A percentile compares a stretch with the other conserved stretches of the same genome.
These are phyloP conservation scores for Saccharomyces hybrid DNA, from an alignment of 1,139 yeast species.

Conservation along the genomic window DNA sequence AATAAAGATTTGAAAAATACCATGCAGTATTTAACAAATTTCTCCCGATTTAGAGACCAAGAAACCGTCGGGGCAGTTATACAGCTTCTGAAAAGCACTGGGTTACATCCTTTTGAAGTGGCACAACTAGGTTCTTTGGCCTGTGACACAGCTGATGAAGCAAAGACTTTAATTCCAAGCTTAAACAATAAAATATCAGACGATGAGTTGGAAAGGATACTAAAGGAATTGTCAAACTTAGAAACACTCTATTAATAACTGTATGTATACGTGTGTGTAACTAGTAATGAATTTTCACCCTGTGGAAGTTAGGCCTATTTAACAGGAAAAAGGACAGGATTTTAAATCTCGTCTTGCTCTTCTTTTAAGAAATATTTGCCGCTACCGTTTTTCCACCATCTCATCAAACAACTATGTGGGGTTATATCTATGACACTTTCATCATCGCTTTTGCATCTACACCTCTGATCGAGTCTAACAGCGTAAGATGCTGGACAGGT, in stretches of 20 bases:
- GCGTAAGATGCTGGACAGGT: conserved; percentile 63
- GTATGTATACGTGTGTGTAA: not conserved
- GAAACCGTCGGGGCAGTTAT: conserved; percentile 94
- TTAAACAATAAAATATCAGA: conserved; percentile 73
- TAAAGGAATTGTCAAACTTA: conserved; percentile 75
- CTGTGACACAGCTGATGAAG: conserved; percentile 97
- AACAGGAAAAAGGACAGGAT: not conserved
- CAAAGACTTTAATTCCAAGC: conserved; percentile 88
- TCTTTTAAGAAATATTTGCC: conserved; percentile 23
- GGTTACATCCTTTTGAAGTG: conserved; percentile 88
- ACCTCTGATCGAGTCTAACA: conserved; percentile 47
- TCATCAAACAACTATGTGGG: conserved; percentile 60
- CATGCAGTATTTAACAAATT: conserved; percentile 74
- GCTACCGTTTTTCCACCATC: conserved; percentile 75
- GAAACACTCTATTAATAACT: conserved; percentile 38
- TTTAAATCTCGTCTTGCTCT: not conserved
- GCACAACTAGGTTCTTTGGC: conserved; percentile 92
- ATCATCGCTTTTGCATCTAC: conserved; percentile 52
- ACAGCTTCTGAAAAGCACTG: conserved; percentile 67
- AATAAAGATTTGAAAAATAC: conserved; percentile 83
- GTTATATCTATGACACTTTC: conserved; percentile 44
- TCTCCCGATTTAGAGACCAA: conserved; percentile 85
- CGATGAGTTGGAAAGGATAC: conserved; percentile 75
- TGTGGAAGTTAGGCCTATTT: not conserved
- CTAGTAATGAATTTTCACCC: not conserved